Percentiles rank a stretch among this genome's conserved stretches.
phyloP scores from a whole-genome alignment of 2,329 filamentous ascomycete genomes.

The Grosmannia clavigera region DNA sequence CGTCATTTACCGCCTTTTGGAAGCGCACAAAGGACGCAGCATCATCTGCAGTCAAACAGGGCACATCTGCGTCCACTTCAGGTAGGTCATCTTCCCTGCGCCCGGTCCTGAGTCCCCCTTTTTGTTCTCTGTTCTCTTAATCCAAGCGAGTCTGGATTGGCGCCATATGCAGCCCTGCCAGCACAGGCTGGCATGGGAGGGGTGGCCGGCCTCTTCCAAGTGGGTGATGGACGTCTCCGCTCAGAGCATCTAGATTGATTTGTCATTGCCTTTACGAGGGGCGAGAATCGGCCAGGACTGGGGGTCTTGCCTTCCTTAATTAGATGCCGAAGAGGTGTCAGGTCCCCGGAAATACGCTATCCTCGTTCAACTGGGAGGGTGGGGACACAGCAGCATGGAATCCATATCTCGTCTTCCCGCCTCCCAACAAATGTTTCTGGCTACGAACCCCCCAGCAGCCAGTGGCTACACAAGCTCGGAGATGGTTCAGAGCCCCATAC shows the following conservation, averaged over 20 bases:
- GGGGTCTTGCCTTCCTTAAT: background rate
- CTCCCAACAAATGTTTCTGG: background rate
- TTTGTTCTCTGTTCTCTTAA: background rate
- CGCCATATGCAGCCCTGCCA: background rate
- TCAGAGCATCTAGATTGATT: constrained; percentile 5
- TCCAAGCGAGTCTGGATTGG: constrained; percentile 5
- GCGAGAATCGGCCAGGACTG: background rate
- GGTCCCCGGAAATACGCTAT: background rate
- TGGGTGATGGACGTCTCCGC: background rate
- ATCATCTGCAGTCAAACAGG: constrained; percentile 15
- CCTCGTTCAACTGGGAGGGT: background rate
- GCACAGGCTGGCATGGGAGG: background rate
- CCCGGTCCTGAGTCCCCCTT: background rate
- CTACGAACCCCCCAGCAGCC: background rate
- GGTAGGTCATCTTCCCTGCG: constrained; percentile 4
- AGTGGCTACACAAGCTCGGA: background rate
- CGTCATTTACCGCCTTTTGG: constrained; percentile 37
- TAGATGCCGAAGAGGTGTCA: background rate
- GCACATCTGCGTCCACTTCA: constrained; percentile 23
- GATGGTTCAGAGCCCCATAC: background rate
- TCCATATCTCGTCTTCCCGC: background rate
- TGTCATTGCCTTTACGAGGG: constrained; percentile 7
- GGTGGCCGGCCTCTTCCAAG: background rate
- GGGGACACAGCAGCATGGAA: background rate
- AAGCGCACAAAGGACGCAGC: constrained; percentile 28